Percentiles rank a stretch among this genome's conserved stretches.
phyloP scores from a whole-genome alignment of 805 yeast genomes.

The Candida vartiovaarae region DNA sequence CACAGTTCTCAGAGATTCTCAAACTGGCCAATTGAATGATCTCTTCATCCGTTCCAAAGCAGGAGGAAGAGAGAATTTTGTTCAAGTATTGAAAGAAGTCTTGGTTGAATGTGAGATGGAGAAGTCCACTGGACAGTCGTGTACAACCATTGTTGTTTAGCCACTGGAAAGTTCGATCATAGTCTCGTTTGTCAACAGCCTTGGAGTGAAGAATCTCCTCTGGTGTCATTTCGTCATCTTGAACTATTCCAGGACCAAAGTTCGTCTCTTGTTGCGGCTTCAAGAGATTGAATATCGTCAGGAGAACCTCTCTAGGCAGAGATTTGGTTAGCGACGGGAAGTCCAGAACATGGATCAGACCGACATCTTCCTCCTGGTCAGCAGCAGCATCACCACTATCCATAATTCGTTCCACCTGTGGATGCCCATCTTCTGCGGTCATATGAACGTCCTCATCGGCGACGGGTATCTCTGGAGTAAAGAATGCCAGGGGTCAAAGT shows the following conservation, averaged over 20 bases:
- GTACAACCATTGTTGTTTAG: constrained; percentile 29
- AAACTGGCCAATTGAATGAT: constrained; percentile 52
- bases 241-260: constrained; percentile 28
- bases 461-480: constrained; percentile 16
- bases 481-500: constrained; percentile 33
- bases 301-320: constrained; percentile 42
- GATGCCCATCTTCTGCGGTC: no score
- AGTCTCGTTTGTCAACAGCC: constrained; percentile 22
- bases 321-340: constrained; percentile 41
- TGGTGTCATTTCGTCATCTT: constrained; percentile 3
- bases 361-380: constrained; percentile 9
- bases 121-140: constrained; percentile 23
- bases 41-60: constrained; percentile 25
- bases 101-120: constrained; percentile 25
- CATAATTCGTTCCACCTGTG: neutral
- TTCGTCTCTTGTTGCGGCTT: constrained; percentile 44
- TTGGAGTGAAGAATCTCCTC: constrained; percentile 28
- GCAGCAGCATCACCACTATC: neutral
- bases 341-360: constrained; percentile 47
- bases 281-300: constrained; percentile 40
- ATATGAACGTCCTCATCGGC: neutral
- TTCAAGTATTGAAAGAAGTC: constrained; percentile 44
- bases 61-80: constrained; percentile 32
- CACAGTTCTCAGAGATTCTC: constrained; percentile 74
- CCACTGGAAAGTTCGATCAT: constrained; percentile 37